These are phyloP conservation scores for Rhizopogon sp. DNA, from an alignment of 768 basidiomycete species.

Conservation along the genomic window DNA sequence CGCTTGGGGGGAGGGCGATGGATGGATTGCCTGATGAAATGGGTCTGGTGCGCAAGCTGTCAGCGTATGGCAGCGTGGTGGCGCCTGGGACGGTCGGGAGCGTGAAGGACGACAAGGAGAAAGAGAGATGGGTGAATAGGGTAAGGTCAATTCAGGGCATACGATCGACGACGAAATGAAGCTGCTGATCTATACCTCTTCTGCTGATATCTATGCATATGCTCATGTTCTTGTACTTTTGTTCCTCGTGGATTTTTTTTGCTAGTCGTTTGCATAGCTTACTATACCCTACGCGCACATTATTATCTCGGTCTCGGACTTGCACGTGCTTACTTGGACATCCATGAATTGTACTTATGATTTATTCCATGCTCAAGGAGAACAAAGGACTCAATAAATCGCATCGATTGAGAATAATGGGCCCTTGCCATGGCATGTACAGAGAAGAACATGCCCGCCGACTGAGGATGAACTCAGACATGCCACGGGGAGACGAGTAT, in stretches of 20 bases:
- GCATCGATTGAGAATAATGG: too few species aligned
- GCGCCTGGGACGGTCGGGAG: neutral
- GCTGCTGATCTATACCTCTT: neutral
- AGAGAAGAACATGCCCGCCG: too few species aligned
- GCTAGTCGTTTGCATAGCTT: neutral
- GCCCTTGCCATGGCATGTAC: too few species aligned
- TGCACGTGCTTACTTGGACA: neutral
- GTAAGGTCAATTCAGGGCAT: neutral
- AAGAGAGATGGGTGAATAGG: neutral
- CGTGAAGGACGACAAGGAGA: neutral
- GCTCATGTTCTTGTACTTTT: neutral
- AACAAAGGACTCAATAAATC: too few species aligned
- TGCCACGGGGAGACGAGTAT: too few species aligned
- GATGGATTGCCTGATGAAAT: slow-evolving; percentile 32
- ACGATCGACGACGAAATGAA: slow-evolving; percentile 1
- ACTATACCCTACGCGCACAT: neutral
- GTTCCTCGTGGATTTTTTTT: neutral
- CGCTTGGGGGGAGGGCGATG: slow-evolving; percentile 1
- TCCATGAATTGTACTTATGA: too few species aligned
- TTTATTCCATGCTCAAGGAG: too few species aligned
- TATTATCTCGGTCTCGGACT: neutral
- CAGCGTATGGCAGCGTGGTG: slow-evolving; percentile 8
- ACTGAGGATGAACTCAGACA: too few species aligned
- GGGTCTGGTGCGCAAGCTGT: slow-evolving; percentile 29
- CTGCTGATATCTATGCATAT: neutral